Evolutionary conservation across 257 asterid species (phyloP), one percentile per base, ranked within the genome.

Genomic region (Przewalskia tangutica): DNA sequence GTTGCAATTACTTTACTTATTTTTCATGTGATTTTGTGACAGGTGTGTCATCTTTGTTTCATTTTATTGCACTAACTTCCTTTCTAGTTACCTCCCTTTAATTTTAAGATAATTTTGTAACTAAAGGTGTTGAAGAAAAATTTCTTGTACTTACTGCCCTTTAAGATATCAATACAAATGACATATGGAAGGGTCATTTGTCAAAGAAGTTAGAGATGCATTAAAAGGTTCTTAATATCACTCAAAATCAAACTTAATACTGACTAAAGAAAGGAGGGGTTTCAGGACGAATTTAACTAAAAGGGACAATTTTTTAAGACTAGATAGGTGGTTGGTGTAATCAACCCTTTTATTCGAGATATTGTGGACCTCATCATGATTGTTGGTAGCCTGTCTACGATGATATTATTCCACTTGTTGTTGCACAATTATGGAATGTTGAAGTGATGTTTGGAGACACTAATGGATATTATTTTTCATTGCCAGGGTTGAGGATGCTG

Each of bases 401-500:
- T 32, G 44, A 70, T 70, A 70, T 42, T 14, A 17, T 80, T 44
- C 56, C n/a, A 14, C 80, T 77, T 87, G 70, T 64, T 60, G 48
- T 32, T 84, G 53, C 66, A 48, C n/a, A 34, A n/a, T 27, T 32
- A 36, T 36, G 50, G 51, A 27, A 0, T 14, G 20, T 10, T 73
- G 56, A 67, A 18, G 38, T 56, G 42, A 36, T 60, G 40, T 75
- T 38, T 23, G 20, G 67, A 81, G 65, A 44, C 65, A 12, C 82
- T 58, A 17, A 58, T 23, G 56, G 42, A n/a, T 32, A 66, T 77
- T 82, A 16, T 55, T 67, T 70, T 23, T 85, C 82, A 58, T 77
- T 77, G 80, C 81, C 93, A 95, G 98, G 98, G 98, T 93, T 76
- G 98, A 95, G 82, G 98, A 95, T 89, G 98, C 98, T 81, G 98